phyloP scores from a whole-genome alignment of 169 alveolate genomes.

The Plasmodium reichenowi region DNA sequence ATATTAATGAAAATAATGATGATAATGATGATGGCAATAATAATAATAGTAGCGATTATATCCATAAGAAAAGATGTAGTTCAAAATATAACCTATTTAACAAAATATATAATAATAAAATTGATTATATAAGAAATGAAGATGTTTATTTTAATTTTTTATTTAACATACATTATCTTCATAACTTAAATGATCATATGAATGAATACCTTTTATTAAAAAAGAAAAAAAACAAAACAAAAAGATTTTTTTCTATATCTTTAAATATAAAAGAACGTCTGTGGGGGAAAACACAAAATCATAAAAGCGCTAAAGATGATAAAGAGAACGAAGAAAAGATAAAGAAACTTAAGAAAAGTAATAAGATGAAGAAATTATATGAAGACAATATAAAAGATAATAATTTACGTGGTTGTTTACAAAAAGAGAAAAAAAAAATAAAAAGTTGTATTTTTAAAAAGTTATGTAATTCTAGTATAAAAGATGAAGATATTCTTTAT shows the following conservation, averaged over 20 bases:
- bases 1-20: too few species aligned
- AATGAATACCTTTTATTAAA: slow-evolving; percentile 32
- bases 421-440: not conserved
- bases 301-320: slow-evolving; percentile 1
- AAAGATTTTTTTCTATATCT: slow-evolving; percentile 25
- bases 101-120: too few species aligned
- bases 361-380: not conserved
- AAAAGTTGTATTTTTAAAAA: not conserved
- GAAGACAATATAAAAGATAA: not conserved
- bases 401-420: not conserved
- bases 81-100: too few species aligned
- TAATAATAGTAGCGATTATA: too few species aligned
- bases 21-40: too few species aligned
- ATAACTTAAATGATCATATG: slow-evolving; percentile 28
- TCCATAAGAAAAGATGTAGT: too few species aligned
- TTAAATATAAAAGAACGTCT: slow-evolving; percentile 35
- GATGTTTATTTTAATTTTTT: slow-evolving; percentile 18
- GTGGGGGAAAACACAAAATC: too few species aligned
- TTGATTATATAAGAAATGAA: too few species aligned
- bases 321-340: slow-evolving; percentile 15
- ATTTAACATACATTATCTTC: slow-evolving; percentile 17
- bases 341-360: not conserved
- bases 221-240: slow-evolving; percentile 24
- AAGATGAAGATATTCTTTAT: slow-evolving; percentile 23
- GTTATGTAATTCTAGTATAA: not conserved